Evolutionary conservation across 2,329 filamentous ascomycete genomes (phyloP), one percentile per base, ranked within the genome.

Genomic region (Cladophialophora psammophila): DNA sequence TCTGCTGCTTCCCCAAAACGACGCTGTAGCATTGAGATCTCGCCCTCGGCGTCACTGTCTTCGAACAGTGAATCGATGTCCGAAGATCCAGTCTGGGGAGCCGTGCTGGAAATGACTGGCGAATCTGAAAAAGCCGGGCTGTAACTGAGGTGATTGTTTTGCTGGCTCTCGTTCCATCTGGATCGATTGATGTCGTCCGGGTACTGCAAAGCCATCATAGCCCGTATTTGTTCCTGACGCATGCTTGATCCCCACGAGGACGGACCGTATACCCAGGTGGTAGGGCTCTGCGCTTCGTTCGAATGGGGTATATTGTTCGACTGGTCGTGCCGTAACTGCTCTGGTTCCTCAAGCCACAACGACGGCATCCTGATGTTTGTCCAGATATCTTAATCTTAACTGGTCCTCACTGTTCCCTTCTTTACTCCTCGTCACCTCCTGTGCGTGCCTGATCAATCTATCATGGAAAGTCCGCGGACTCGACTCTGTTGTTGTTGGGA

Each of bases 61-160:
- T 48, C 62, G 31, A 65, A 65, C 35, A 65, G 48, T 9, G 63
- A 60, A 42, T 65, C 63, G 9, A 60, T 48, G 31, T 65, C 63
- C 35, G 55, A 60, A 6, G 45, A 50, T 1, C 45, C 9, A 7
- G 36, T 35, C 13, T 56, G 56, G 12, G 36, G 36, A 18, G 40
- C 7, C 7, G 34, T 35, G 48, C 48, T 53, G 8, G 52, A 35
- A 10, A n/a, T 8, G 52, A 55, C 8, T 20, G 52, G 34, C 31
- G 52, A 55, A 15, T 35, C 52, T 12, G 52, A 55, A n/a, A 55
- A 34, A 18, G 31, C 26, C 4, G 52, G 52, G 34, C 52, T 55
- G 52, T 55, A 55, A 26, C 8, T 35, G 52, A 34, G 45, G 7
- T 32, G 13, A 3, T 31, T 31, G 15, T 32, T 5, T n/a, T n/a